Conservation (phyloP, 768 basidiomycete genomes). For the Albatrellus ellisii region DNA sequence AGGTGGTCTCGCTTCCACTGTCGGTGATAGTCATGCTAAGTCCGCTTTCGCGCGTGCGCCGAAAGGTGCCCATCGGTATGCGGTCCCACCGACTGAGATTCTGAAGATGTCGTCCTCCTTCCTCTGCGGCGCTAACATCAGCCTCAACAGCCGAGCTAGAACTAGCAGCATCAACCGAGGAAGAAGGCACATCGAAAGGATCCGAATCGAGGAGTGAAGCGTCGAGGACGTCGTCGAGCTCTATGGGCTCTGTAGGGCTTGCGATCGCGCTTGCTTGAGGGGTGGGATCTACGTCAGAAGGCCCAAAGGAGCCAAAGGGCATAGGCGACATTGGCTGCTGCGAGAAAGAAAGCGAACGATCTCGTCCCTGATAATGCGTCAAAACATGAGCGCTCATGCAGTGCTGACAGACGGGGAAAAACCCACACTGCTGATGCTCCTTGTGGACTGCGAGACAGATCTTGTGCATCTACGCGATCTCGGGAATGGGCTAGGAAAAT, state of each 20-base stretch:
- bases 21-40: constrained; percentile 10
- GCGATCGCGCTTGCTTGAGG: constrained; percentile 15
- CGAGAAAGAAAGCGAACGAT: constrained; percentile 19
- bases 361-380: constrained; percentile 20
- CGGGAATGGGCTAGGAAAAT: constrained; percentile 12
- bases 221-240: constrained; percentile 68
- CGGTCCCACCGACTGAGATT: constrained; percentile 60
- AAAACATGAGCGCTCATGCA: constrained; percentile 5
- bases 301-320: constrained; percentile 17
- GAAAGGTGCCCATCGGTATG: constrained; percentile 61
- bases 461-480: constrained; percentile 6
- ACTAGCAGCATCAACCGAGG: constrained; percentile 2
- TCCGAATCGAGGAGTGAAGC: constrained; percentile 57
- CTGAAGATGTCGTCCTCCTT: constrained; percentile 29
- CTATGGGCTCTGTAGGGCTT: constrained; percentile 38
- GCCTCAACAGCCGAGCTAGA: constrained; percentile 10
- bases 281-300: constrained; percentile 22
- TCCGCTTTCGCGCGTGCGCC: constrained; percentile 37
- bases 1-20: constrained; percentile 8
- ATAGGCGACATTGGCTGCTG: constrained; percentile 21
- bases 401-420: constrained; percentile 1
- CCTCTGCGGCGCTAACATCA: constrained; percentile 10
- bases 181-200: constrained; percentile 15
- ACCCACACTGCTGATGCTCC: constrained; percentile 7
- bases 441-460: constrained; percentile 8